Conservation (phyloP, 2,329 filamentous ascomycete genomes). For the Botrytis aclada region DNA sequence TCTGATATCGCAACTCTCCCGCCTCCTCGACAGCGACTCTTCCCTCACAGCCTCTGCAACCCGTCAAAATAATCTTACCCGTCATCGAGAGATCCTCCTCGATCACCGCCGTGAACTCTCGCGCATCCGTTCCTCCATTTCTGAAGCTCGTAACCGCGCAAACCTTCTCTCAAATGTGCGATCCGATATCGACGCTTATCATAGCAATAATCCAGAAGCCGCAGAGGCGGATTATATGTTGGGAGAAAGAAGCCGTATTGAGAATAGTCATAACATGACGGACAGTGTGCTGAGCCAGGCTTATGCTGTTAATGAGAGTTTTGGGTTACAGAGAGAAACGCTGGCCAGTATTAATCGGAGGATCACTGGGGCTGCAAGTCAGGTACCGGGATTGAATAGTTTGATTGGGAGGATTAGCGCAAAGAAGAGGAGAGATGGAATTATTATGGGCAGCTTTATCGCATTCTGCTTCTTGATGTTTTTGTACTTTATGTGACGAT, state of each 20-base stretch:
- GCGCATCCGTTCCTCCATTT: slow-evolving; percentile 69
- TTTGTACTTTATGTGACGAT: slow-evolving; percentile 67
- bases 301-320: slow-evolving; percentile 93
- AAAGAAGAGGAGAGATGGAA: slow-evolving; percentile 90
- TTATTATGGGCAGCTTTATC: slow-evolving; percentile 89
- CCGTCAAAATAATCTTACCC: slow-evolving; percentile 94
- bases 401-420: slow-evolving; percentile 90
- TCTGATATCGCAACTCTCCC: slow-evolving; percentile 76
- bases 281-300: slow-evolving; percentile 92
- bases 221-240: slow-evolving; percentile 98
- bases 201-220: slow-evolving; percentile 72
- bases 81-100: slow-evolving; percentile 84
- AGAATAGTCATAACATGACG: slow-evolving; percentile 84
- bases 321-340: slow-evolving; percentile 81
- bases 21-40: slow-evolving; percentile 90
- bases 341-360: slow-evolving; percentile 84
- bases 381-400: slow-evolving; percentile 89
- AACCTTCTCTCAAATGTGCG: slow-evolving; percentile 90
- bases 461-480: slow-evolving; percentile 87
- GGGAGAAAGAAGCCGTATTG: slow-evolving; percentile 78
- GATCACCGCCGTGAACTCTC: slow-evolving; percentile 82
- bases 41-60: slow-evolving; percentile 82
- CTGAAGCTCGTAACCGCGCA: slow-evolving; percentile 77
- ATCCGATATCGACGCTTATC: slow-evolving; percentile 88
- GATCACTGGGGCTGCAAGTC: slow-evolving; percentile 83